Base-by-base conservation (phyloP, 2,329 filamentous ascomycete genomes). In the Orbilia ellipsospora region DNA sequence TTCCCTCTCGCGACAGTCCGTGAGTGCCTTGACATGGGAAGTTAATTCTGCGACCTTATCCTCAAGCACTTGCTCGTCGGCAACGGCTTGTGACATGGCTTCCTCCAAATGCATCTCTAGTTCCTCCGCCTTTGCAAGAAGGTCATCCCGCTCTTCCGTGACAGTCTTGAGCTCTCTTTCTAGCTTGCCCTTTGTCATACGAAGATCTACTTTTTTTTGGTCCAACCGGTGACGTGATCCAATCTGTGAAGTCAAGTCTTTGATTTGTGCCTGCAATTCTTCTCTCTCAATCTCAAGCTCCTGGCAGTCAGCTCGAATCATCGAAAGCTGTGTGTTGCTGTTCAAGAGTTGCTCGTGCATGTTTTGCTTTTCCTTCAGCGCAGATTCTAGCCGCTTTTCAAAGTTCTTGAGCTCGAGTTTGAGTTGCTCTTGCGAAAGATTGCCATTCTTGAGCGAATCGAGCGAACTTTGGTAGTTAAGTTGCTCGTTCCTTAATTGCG, bases 151-250 rank as follows among this genome's bases (percentile, higher is more conserved):
- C 80, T 92, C 90, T 7, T 90, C 88, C 61, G 85, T 87, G 15
- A 92, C 83, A 12, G 89, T 85, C 50, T 88, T 87, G 15, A 91
- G 84, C 79, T 92, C 90, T 74, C 84, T 86, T 77, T 92, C 90
- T 16, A 92, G 85, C 79, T 89, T 90, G 77, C 89, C 83, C 80
- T 90, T 90, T n/a, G 87, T 83, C 28, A 89, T 88, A 16, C 89
- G 88, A 23, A 92, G 83, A 64, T 92, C 89, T 54, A 90, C 83
- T 77, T 90, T 89, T 79, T 92, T 90, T 75, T 89, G 87, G 78
- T 92, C 90, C 54, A 90, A 81, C 12, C 86, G 86, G 78, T 88
- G 31, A 86, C 86, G 57, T 87, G 87, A 62, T n/a, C 73, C 73
- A 28, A 72, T 68, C 65, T 87, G 85, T 45, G 87, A 84, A 75